Conservation (phyloP, 306 rosid genomes). For the Geum urbanum region DNA sequence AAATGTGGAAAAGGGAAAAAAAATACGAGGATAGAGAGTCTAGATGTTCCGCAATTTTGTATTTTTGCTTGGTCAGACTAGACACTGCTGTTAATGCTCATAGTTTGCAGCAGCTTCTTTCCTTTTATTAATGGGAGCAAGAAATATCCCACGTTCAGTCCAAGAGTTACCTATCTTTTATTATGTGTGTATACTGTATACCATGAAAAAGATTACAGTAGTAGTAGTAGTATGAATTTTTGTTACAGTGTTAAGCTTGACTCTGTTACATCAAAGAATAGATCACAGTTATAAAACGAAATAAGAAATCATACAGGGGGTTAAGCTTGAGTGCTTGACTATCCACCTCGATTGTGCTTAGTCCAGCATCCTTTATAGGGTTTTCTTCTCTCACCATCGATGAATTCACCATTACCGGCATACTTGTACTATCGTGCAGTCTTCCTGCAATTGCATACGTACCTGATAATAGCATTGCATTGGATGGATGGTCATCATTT, state of each 20-base stretch:
- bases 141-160: neutral
- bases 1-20: neutral
- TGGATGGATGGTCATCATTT: constrained; percentile 52
- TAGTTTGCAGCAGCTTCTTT: neutral
- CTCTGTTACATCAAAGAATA: neutral
- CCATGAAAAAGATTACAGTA: no score
- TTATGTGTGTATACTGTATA: no score
- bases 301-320: neutral
- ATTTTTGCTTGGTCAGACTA: neutral
- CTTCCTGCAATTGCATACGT: constrained; percentile 67
- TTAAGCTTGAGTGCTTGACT: no score
- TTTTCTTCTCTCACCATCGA: constrained; percentile 22
- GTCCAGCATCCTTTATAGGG: constrained; percentile 49
- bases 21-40: constrained; percentile 2
- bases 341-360: constrained; percentile 53
- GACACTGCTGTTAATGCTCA: constrained; percentile 7
- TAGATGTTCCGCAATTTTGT: neutral
- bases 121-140: neutral
- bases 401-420: constrained; percentile 36
- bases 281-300: no score
- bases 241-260: no score
- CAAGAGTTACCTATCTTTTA: neutral
- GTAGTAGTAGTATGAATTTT: no score
- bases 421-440: constrained; percentile 36
- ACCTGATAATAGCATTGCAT: constrained; percentile 60